Base-by-base conservation (phyloP, 768 basidiomycete genomes). In the Hortiboletus flavorubellus region DNA sequence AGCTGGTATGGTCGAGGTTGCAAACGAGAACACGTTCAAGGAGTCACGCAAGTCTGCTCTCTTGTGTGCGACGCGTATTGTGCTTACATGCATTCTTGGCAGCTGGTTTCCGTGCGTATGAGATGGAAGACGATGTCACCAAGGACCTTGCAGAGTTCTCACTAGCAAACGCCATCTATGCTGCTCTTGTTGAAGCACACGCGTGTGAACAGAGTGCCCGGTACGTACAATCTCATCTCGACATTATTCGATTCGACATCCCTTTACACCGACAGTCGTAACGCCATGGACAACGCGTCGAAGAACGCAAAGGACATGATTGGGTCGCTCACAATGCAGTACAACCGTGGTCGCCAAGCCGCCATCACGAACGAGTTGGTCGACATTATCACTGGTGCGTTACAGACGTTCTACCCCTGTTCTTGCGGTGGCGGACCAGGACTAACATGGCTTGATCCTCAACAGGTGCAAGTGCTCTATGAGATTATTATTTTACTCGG, bases 261-360 rank as follows among this genome's bases (percentile, higher is more conserved):
- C 58, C 38, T 58, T 46, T 1, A 12, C 31, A 14, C 31, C 40
- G 21, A 53, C 54, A 65, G 96, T 73, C 89, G 96, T 64, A 98
- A 96, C 64, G 97, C 97, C 67, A 99, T 99, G 97, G 97, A 98
- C 84, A 98, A 93, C 69, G 96, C 96, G 46, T 93, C 95, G 62
- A 99, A 99, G 86, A 98, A 99, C 73, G 97, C 97, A 54, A 77
- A 76, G 34, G 94, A 95, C 75, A 97, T 98, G 94, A 96, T 98
- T 68, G 74, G 74, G 57, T 73, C 78, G 43, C 80, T 98, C 47
- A 89, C 89, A 72, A 89, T 97, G 88, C 82, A 96, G 73, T 98
- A 95, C 83, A 98, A 98, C 73, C 91, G 94, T 83, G 94, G 95
- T 80, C 91, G 94, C 70, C 94, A 98, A 79, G 94, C 94, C 60